phyloP scores from a whole-genome alignment of 352 stramenopile genomes.

The Blastocystis sp. region DNA sequence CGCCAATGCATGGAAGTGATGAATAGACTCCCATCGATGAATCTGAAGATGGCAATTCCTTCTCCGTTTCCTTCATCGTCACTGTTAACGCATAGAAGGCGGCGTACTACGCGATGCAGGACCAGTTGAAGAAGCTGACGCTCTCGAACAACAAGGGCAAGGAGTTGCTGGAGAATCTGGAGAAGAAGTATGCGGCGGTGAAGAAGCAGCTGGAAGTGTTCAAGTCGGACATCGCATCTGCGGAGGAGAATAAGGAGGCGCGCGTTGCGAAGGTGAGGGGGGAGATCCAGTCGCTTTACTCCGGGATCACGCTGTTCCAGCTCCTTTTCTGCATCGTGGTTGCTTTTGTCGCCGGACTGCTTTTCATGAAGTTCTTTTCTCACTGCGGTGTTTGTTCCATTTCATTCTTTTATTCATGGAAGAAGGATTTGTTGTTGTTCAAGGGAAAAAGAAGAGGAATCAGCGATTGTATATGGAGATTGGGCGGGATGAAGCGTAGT shows the following conservation, averaged over 20 bases:
- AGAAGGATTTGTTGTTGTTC: constrained; percentile 56
- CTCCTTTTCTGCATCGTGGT: constrained; percentile 15
- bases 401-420: constrained; percentile 22
- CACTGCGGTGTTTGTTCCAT: background rate
- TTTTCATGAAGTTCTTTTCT: constrained; percentile 9
- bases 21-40: constrained; percentile 7
- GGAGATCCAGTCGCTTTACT: constrained; percentile 12
- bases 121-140: constrained; percentile 47
- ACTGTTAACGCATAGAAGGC: background rate
- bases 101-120: constrained; percentile 31
- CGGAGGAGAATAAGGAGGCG: background rate
- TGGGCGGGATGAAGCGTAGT: background rate
- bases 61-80: background rate
- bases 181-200: constrained; percentile 19
- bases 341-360: constrained; percentile 30
- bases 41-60: background rate
- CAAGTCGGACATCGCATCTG: background rate
- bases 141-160: constrained; percentile 47
- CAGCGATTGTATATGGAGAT: background rate
- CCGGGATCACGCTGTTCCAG: constrained; percentile 41
- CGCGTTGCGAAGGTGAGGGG: background rate
- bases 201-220: constrained; percentile 34
- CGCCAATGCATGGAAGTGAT: background rate
- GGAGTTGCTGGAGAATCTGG: constrained; percentile 28
- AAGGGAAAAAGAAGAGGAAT: constrained; percentile 14